Evolutionary conservation across 2,329 filamentous ascomycete species (phyloP).

Genomic region (Alternaria triticimaculans): DNA sequence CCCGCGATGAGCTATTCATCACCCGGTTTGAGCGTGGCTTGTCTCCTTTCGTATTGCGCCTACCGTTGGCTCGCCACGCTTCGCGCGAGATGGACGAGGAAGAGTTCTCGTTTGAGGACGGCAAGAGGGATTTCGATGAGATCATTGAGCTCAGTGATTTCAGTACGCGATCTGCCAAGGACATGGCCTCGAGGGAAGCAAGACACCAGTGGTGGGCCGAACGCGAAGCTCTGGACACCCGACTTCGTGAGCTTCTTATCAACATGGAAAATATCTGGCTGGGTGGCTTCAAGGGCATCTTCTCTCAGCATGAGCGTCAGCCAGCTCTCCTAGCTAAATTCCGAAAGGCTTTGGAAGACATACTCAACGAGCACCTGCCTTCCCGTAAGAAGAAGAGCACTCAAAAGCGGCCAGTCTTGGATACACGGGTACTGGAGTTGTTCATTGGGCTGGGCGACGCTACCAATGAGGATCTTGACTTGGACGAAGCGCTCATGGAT

Average conservation of each 20-base stretch:
- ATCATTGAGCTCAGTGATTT: conserved; percentile 84
- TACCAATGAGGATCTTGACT: conserved; percentile 69
- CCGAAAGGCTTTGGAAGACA: conserved; percentile 75
- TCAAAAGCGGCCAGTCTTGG: conserved; percentile 59
- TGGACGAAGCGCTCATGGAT: conserved; percentile 90
- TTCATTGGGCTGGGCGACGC: conserved; percentile 86
- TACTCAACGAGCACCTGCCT: conserved; percentile 83
- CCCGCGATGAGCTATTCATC: conserved; percentile 82
- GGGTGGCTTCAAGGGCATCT: conserved; percentile 92
- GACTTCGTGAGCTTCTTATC: conserved; percentile 77
- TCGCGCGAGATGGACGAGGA: conserved; percentile 81
- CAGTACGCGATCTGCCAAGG: conserved; percentile 76
- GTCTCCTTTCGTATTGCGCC: conserved; percentile 82
- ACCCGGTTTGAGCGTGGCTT: conserved; percentile 80
- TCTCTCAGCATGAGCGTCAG: conserved; percentile 73
- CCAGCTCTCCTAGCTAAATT: conserved; percentile 75
- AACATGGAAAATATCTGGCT: conserved; percentile 95
- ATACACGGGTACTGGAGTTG: conserved; percentile 77
- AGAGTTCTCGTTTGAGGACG: conserved; percentile 82
- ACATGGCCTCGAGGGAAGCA: conserved; percentile 75
- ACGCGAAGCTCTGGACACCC: conserved; percentile 77
- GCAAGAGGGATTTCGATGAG: conserved; percentile 78
- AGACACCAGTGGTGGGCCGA: conserved; percentile 90
- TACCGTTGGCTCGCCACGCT: conserved; percentile 83
- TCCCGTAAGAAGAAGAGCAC: conserved; percentile 72